These are phyloP conservation scores for Acanthamoeba sp. DNA, from an alignment of 208 protist species.

Conservation along the genomic window DNA sequence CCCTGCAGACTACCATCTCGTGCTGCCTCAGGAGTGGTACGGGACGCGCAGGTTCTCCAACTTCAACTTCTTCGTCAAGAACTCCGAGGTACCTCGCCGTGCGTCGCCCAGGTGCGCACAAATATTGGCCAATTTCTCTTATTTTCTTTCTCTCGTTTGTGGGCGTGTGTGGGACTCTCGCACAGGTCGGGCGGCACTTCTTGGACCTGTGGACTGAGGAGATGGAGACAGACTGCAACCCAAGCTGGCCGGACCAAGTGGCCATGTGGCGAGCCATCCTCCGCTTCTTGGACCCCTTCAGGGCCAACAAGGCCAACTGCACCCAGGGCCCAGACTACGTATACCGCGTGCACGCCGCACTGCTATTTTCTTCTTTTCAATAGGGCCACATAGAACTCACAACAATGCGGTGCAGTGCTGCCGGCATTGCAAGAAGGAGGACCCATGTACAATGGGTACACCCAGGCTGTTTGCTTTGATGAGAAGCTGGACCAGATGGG, in stretches of 20 bases:
- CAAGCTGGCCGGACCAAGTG: conserved; percentile 43
- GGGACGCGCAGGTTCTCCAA: background rate
- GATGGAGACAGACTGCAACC: conserved; percentile 36
- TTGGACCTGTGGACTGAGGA: conserved; percentile 9
- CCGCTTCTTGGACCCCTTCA: background rate
- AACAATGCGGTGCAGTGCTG: too few species aligned
- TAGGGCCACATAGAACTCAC: too few species aligned
- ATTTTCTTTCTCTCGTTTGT: background rate
- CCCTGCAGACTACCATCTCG: background rate
- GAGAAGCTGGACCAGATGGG: too few species aligned
- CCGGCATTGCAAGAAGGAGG: too few species aligned
- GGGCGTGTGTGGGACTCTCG: background rate
- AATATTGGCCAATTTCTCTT: background rate
- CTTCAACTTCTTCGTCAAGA: conserved; percentile 36
- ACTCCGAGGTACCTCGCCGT: background rate
- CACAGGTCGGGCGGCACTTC: background rate
- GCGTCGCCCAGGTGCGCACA: background rate
- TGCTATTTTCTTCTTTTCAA: too few species aligned
- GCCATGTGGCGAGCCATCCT: background rate
- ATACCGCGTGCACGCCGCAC: background rate
- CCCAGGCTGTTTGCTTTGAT: too few species aligned
- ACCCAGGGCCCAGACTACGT: background rate
- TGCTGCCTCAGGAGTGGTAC: background rate
- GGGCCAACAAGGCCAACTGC: background rate
- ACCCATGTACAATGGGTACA: too few species aligned